Evolutionary conservation across 371 early-diverging fungal genomes (phyloP), one percentile per base, ranked within the genome.

Genomic region (Mortierella sp.): DNA sequence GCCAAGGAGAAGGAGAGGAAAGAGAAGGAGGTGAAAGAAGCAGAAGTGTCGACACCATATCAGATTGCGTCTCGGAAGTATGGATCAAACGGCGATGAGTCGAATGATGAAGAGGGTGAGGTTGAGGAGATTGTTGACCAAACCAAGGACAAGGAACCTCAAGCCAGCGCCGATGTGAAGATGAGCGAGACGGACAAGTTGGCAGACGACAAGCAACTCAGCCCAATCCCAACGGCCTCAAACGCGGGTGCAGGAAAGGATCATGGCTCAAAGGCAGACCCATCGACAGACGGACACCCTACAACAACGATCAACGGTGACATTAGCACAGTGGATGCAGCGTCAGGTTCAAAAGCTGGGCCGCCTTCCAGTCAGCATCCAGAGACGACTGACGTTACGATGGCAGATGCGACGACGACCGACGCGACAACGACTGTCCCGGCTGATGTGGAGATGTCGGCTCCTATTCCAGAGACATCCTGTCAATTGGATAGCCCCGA

Each of bases 111-210:
- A 28, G 28, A 71, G 11, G 71, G 48, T n/a, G 37, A 43, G 28
- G 71, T 44, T 21, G 71, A 71, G 48, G 71, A 71, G 71, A 71
- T 37, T 48, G 5, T 21, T 31, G 46, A 43, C 19, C 71, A 28
- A 4, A 9, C 37, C 31, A 71, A 71, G 28, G 48, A 46, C 28
- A 46, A 71, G 48, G 71, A 71, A 13, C 21, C 48, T 13, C 13
- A 6, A 9, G 46, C 37, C 21, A 10, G 24, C 5, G 13, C 0
- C 31, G 71, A 46, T 43, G 3, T 24, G 67, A 11, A 19, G 67
- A 21, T 40, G 43, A 24, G 11, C 10, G 43, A 37, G 24, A 2
- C 67, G 10, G 43, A 37, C 21, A 67, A 67, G 31, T 5, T 19
- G 11, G 34, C 9, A 2, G 67, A 3, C 10, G 24, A 37, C n/a